These are phyloP conservation scores for Metschnikowia vanudenii DNA, from an alignment of 805 yeast genomes.

Conservation along the genomic window DNA sequence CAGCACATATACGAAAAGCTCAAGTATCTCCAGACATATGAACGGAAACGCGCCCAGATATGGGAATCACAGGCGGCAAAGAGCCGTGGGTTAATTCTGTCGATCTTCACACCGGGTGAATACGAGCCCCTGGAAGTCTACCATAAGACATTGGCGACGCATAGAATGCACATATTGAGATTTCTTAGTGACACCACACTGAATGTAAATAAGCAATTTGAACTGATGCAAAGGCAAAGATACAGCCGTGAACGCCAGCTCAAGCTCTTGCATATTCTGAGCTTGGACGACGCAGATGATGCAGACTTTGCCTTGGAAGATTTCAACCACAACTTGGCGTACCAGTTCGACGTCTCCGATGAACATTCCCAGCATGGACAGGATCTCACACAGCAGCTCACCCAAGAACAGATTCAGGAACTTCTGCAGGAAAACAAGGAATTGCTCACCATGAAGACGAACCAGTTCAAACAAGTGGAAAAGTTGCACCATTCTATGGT, in stretches of 20 bases:
- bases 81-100: slow-evolving; percentile 18
- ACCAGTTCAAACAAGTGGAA: slow-evolving; percentile 59
- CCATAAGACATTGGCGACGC: slow-evolving; percentile 35
- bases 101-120: slow-evolving; percentile 31
- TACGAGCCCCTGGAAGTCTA: slow-evolving; percentile 34
- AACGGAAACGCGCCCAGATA: slow-evolving; percentile 40
- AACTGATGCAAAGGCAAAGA: slow-evolving; percentile 50
- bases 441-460: slow-evolving; percentile 52
- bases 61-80: slow-evolving; percentile 14
- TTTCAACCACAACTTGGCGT: slow-evolving; percentile 12
- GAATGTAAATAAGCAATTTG: slow-evolving; percentile 43
- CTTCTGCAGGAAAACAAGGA: slow-evolving; percentile 60
- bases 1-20: slow-evolving; percentile 53
- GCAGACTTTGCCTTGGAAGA: slow-evolving; percentile 10
- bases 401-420: slow-evolving; percentile 57
- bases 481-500: slow-evolving; percentile 59
- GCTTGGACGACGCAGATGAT: slow-evolving; percentile 37
- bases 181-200: slow-evolving; percentile 47
- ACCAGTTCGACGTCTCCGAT: slow-evolving; percentile 11
- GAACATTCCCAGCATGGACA: neutral
- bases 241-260: slow-evolving; percentile 38
- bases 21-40: slow-evolving; percentile 51
- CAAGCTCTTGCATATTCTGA: slow-evolving; percentile 40
- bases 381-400: slow-evolving; percentile 15
- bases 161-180: slow-evolving; percentile 49